Percentiles rank a stretch among this genome's conserved stretches.
These are phyloP conservation scores for Dendrobium catenatum DNA, from an alignment of 106 monocot genomes.

Conservation along the genomic window DNA sequence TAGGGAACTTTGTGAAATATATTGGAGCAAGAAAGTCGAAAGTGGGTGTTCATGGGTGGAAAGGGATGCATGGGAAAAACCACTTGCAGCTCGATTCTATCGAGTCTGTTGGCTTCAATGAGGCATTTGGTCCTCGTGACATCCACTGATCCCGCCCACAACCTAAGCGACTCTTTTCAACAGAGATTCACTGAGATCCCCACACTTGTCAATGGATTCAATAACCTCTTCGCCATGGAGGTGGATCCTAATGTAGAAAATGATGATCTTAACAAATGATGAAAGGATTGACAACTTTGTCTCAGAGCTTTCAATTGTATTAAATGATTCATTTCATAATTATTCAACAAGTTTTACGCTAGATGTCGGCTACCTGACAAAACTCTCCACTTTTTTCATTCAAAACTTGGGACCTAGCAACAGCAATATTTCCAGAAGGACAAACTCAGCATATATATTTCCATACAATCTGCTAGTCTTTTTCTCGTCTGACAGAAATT, in stretches of 20 bases:
- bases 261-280: slow-evolving; percentile 60
- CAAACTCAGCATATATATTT: neutral
- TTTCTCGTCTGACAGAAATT: neutral
- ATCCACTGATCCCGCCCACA: slow-evolving; percentile 98
- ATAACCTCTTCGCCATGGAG: slow-evolving; percentile 94
- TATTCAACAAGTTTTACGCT: no score
- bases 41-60: slow-evolving; percentile 98
- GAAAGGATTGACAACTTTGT: slow-evolving; percentile 76
- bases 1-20: slow-evolving; percentile 72
- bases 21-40: slow-evolving; percentile 73
- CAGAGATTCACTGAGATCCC: slow-evolving; percentile 95
- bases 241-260: slow-evolving; percentile 93
- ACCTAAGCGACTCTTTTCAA: slow-evolving; percentile 97
- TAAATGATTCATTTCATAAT: no score
- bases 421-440: neutral
- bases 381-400: no score
- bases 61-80: slow-evolving; percentile 98
- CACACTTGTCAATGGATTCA: slow-evolving; percentile 87
- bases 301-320: slow-evolving; percentile 71
- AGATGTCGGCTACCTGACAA: no score
- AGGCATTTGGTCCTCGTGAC: slow-evolving; percentile 86
- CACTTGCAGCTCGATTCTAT: slow-evolving; percentile 83
- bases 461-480: neutral
- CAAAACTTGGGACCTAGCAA: no score
- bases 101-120: slow-evolving; percentile 59